Evolutionary conservation across 192 early-diverging fungal species (phyloP).

Genomic region (Entomortierella chlamydospora): DNA sequence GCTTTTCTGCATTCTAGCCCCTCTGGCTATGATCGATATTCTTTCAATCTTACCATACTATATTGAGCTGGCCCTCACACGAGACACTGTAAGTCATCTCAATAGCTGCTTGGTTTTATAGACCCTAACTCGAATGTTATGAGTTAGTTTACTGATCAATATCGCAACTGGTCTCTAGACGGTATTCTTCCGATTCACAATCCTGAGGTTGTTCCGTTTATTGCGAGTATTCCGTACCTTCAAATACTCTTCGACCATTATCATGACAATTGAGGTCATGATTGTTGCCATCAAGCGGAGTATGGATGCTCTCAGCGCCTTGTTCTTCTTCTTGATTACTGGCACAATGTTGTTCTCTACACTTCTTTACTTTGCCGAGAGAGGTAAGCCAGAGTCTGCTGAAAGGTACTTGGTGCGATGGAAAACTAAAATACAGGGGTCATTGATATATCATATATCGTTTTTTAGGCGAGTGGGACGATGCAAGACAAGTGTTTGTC

Average conservation of each 20-base stretch:
- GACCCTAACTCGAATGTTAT: too few relatives aligned
- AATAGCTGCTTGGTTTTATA: too few relatives aligned
- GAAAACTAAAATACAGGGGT: too few relatives aligned
- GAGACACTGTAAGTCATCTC: conserved; percentile 65
- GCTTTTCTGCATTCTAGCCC: conserved; percentile 63
- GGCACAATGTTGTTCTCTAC: conserved; percentile 80
- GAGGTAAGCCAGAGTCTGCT: conserved; percentile 68
- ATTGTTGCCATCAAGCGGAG: conserved; percentile 81
- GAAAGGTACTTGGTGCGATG: too few relatives aligned
- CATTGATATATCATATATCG: too few relatives aligned
- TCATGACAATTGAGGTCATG: conserved; percentile 88
- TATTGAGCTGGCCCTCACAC: conserved; percentile 73
- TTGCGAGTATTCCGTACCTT: conserved; percentile 84
- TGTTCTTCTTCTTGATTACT: conserved; percentile 80
- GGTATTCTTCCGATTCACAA: conserved; percentile 87
- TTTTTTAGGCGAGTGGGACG: conserved; percentile 69
- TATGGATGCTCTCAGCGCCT: conserved; percentile 77
- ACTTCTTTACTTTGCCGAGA: conserved; percentile 84
- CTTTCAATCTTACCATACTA: conserved; percentile 85
- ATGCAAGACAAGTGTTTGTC: conserved; percentile 72
- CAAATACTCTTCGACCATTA: conserved; percentile 83
- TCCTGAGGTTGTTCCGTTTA: conserved; percentile 79
- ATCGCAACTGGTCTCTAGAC: conserved; percentile 47
- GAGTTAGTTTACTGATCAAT: neutral
- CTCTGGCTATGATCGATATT: conserved; percentile 78